Conservation (phyloP, 208 protist genomes). For the Blechomonas ayalai region DNA sequence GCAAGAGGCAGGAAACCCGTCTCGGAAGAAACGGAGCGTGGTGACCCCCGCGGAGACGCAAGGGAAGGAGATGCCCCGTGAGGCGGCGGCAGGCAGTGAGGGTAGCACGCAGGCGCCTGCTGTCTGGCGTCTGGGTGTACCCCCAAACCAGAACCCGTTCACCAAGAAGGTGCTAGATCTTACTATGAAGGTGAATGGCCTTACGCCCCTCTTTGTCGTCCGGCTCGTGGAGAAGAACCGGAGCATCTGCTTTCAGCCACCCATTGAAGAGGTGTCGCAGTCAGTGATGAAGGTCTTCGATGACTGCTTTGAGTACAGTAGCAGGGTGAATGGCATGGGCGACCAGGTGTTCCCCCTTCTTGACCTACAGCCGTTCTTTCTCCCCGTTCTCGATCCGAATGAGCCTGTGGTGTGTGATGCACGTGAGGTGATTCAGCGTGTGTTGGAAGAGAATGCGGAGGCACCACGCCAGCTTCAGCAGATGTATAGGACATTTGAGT, state of each 20-base stretch:
- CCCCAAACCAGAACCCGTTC: constrained; percentile 37
- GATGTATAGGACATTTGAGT: constrained; percentile 90
- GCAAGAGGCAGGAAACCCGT: constrained; percentile 3
- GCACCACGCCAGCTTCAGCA: constrained; percentile 81
- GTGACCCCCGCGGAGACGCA: constrained; percentile 4
- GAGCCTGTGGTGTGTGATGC: constrained; percentile 60
- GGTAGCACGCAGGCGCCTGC: constrained; percentile 26
- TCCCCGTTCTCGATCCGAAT: constrained; percentile 28
- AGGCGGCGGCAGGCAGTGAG: constrained; percentile 3
- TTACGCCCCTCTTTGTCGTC: constrained; percentile 80
- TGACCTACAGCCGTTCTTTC: constrained; percentile 37
- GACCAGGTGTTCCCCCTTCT: constrained; percentile 91
- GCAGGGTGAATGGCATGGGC: constrained; percentile 73
- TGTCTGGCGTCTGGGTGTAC: constrained; percentile 50
- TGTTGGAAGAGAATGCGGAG: constrained; percentile 62
- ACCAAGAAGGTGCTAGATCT: constrained; percentile 69
- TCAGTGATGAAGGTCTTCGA: constrained; percentile 61
- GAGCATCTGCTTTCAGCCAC: constrained; percentile 53
- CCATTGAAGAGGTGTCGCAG: constrained; percentile 53
- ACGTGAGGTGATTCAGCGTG: constrained; percentile 35
- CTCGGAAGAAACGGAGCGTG: background rate
- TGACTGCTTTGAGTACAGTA: constrained; percentile 70
- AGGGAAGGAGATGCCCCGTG: constrained; percentile 9
- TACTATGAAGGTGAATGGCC: constrained; percentile 53
- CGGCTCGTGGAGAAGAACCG: constrained; percentile 48